Percentiles rank a stretch among this genome's conserved stretches.
These are phyloP conservation scores for Leucocoprinus sp. DNA, from an alignment of 768 basidiomycete genomes.

Conservation along the genomic window DNA sequence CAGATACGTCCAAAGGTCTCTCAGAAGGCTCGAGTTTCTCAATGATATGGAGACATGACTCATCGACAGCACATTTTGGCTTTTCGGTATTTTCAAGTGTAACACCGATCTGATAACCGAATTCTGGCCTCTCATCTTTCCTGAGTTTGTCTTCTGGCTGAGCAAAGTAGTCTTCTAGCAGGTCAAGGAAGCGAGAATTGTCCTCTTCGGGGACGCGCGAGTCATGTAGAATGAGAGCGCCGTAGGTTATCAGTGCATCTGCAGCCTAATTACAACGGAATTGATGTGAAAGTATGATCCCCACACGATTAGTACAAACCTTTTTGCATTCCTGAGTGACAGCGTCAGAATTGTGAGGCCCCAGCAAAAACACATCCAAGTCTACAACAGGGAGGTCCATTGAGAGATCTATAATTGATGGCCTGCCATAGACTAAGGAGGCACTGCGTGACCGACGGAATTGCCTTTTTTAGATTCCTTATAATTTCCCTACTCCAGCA, in stretches of 20 bases:
- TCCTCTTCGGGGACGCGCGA: conserved; percentile 77
- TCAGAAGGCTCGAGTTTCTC: conserved; percentile 66
- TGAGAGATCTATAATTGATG: conserved; percentile 21
- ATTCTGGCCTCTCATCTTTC: conserved; percentile 77
- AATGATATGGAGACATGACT: conserved; percentile 78
- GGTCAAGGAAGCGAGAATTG: conserved; percentile 77
- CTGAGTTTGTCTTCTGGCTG: conserved; percentile 55
- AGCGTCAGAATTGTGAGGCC: conserved; percentile 33
- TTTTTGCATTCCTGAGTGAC: conserved; percentile 59
- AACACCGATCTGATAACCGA: conserved; percentile 88
- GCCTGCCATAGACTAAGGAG: too few species aligned
- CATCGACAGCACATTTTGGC: conserved; percentile 76
- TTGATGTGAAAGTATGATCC: conserved; percentile 2
- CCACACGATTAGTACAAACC: conserved; percentile 26
- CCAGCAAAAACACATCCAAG: conserved; percentile 61
- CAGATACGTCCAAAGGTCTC: conserved; percentile 77
- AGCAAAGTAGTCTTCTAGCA: conserved; percentile 90
- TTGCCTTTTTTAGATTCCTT: conserved; percentile 19
- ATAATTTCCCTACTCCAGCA: conserved; percentile 18
- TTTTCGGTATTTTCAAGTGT: conserved; percentile 97
- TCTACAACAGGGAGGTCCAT: conserved; percentile 67
- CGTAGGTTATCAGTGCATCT: conserved; percentile 72
- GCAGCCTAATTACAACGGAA: conserved; percentile 46
- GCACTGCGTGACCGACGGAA: too few species aligned
- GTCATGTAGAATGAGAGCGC: conserved; percentile 82